These are phyloP conservation scores for Lodderomyces parapsilosis DNA, from an alignment of 1,139 yeast genomes.

Conservation along the genomic window DNA sequence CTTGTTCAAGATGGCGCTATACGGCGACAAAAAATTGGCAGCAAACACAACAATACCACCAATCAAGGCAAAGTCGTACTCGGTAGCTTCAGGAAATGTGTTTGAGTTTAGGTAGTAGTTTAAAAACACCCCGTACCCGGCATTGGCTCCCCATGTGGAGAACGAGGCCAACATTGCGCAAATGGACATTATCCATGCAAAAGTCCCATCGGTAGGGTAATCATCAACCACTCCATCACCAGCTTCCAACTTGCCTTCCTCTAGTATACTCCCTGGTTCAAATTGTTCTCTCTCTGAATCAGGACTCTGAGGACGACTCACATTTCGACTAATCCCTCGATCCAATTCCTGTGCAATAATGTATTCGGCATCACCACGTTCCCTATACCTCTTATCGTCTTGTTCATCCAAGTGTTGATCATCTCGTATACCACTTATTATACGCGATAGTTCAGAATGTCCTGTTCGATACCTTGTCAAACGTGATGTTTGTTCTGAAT, in stretches of 20 bases:
- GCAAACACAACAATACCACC: constrained; percentile 64
- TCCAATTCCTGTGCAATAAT: constrained; percentile 24
- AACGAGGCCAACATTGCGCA: constrained; percentile 49
- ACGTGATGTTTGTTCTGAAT: background rate
- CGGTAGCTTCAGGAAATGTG: constrained; percentile 56
- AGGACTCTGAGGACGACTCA: constrained; percentile 8
- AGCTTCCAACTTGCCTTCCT: constrained; percentile 2
- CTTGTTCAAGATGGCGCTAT: constrained; percentile 36
- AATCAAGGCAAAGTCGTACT: constrained; percentile 63
- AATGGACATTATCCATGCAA: constrained; percentile 66
- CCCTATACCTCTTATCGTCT: constrained; percentile 17
- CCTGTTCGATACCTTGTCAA: constrained; percentile 14
- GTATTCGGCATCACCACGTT: constrained; percentile 22
- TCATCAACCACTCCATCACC: constrained; percentile 16
- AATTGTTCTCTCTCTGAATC: constrained; percentile 6
- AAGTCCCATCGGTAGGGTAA: constrained; percentile 61
- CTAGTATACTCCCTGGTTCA: background rate
- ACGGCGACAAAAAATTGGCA: constrained; percentile 60
- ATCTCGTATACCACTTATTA: constrained; percentile 33
- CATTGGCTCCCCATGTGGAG: constrained; percentile 75
- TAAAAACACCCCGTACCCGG: constrained; percentile 68
- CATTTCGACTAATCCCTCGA: constrained; percentile 12
- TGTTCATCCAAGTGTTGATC: constrained; percentile 25
- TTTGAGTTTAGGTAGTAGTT: constrained; percentile 49
- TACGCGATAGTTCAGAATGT: constrained; percentile 27